These are phyloP conservation scores for Rachicladosporium sp. DNA, from an alignment of 2,329 filamentous ascomycete species.

Conservation along the genomic window DNA sequence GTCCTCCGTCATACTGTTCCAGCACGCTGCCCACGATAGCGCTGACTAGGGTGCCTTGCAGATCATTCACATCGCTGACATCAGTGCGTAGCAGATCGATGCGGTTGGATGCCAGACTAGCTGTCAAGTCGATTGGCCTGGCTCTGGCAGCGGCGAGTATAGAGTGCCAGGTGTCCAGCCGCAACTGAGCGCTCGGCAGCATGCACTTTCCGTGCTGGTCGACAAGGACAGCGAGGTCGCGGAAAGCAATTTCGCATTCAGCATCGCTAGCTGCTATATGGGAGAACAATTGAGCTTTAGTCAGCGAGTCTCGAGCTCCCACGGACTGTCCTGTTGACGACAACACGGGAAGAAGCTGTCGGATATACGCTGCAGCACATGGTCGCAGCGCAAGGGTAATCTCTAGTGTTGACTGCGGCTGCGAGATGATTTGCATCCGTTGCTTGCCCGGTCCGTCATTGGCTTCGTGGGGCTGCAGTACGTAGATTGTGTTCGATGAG, in stretches of 20 bases:
- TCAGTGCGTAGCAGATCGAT: too few relatives aligned
- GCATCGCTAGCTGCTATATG: constrained; percentile 41
- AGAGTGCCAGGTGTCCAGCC: constrained; percentile 37
- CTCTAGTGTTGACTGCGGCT: constrained; percentile 34
- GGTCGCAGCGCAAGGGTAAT: constrained; percentile 20
- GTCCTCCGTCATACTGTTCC: too few relatives aligned
- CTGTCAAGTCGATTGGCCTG: constrained; percentile 27
- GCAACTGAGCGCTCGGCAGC: constrained; percentile 36
- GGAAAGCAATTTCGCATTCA: constrained; percentile 41
- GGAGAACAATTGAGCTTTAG: constrained; percentile 31
- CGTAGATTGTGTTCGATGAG: constrained; percentile 51
- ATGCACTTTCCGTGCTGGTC: constrained; percentile 22
- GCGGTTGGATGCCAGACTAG: neutral
- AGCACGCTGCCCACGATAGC: too few relatives aligned
- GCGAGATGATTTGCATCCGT: constrained; percentile 21
- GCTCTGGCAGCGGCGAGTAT: constrained; percentile 30
- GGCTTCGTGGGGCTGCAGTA: constrained; percentile 30
- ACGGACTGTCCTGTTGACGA: constrained; percentile 16
- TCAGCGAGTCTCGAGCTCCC: constrained; percentile 9
- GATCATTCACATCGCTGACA: too few relatives aligned
- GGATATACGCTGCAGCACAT: constrained; percentile 25
- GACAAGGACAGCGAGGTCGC: constrained; percentile 42
- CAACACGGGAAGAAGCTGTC: constrained; percentile 28
- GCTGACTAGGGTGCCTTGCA: too few relatives aligned
- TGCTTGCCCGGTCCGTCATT: constrained; percentile 19